phyloP scores from a whole-genome alignment of 495 filamentous ascomycete species.

The Aspergillus sparsus region DNA sequence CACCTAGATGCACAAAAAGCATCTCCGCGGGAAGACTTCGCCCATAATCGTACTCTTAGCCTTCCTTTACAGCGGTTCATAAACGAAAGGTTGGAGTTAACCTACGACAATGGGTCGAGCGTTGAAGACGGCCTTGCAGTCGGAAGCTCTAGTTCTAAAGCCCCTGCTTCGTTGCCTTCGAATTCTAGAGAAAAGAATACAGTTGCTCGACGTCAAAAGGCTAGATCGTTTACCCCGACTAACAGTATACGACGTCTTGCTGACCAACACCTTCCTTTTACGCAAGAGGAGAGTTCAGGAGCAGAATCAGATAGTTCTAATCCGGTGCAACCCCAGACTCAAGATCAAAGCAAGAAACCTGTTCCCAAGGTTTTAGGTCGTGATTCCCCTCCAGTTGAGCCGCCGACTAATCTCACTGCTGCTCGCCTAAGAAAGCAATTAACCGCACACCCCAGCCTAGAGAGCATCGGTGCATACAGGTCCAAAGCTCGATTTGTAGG shows the following conservation, averaged over 20 bases:
- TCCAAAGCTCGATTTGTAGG: slow-evolving; percentile 15
- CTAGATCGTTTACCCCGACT: slow-evolving; percentile 16
- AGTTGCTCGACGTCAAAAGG: slow-evolving; percentile 9
- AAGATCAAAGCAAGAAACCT: slow-evolving; percentile 22
- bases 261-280: slow-evolving; percentile 24
- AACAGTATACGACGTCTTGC: slow-evolving; percentile 20
- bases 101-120: slow-evolving; percentile 24
- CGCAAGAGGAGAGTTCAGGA: slow-evolving; percentile 21
- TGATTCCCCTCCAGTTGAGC: slow-evolving; percentile 20
- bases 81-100: slow-evolving; percentile 42
- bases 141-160: slow-evolving; percentile 11
- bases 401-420: slow-evolving; percentile 30
- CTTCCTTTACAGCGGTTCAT: slow-evolving; percentile 50
- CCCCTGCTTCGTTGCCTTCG: slow-evolving; percentile 11
- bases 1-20: slow-evolving; percentile 33
- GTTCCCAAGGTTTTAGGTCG: slow-evolving; percentile 21
- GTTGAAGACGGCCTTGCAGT: slow-evolving; percentile 16
- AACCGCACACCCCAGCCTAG: slow-evolving; percentile 42
- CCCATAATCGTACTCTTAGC: slow-evolving; percentile 40
- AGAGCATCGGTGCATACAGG: slow-evolving; percentile 39
- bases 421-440: slow-evolving; percentile 34
- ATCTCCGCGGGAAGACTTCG: slow-evolving; percentile 26
- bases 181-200: slow-evolving; percentile 9
- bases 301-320: slow-evolving; percentile 2
- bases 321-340: slow-evolving; percentile 13